Evolutionary conservation across 768 basidiomycete genomes (phyloP).

Genomic region (Tricholoma hemisulphureum): DNA sequence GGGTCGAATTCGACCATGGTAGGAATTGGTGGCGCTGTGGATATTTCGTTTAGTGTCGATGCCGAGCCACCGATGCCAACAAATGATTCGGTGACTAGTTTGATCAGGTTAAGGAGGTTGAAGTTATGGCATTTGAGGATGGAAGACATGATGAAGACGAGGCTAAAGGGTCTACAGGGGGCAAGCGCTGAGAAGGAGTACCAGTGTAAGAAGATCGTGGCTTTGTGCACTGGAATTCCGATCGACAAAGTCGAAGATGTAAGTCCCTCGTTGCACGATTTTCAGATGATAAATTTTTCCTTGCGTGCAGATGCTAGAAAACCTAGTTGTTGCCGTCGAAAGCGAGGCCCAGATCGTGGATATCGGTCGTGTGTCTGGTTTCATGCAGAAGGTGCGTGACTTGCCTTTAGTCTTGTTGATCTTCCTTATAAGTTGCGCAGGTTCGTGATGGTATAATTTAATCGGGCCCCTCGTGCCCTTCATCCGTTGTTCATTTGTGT

Average conservation of each 20-base stretch:
- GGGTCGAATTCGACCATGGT: constrained; percentile 66
- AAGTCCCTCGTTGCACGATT: constrained; percentile 30
- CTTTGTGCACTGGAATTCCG: constrained; percentile 82
- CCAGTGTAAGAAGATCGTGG: constrained; percentile 89
- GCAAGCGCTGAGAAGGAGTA: constrained; percentile 86
- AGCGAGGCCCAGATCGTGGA: constrained; percentile 83
- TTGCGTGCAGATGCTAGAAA: constrained; percentile 68
- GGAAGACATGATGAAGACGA: constrained; percentile 68
- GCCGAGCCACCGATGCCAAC: constrained; percentile 71
- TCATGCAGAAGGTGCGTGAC: constrained; percentile 78
- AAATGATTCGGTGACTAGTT: constrained; percentile 51
- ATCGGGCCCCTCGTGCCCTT: constrained; percentile 10
- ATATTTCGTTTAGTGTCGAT: constrained; percentile 63
- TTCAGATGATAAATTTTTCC: constrained; percentile 1
- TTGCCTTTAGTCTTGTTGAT: background rate
- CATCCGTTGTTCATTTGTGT: constrained; percentile 18
- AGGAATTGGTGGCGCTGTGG: constrained; percentile 62
- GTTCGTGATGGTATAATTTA: constrained; percentile 65
- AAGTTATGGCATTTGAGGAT: constrained; percentile 82
- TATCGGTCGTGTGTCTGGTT: constrained; percentile 81
- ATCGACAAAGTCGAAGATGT: constrained; percentile 90
- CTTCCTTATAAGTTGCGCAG: constrained; percentile 23
- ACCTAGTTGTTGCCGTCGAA: constrained; percentile 82
- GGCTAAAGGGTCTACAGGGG: constrained; percentile 70
- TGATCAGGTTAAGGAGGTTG: constrained; percentile 74